Conservation (phyloP, 768 basidiomycete genomes). For the Pisolithus marmoratus region DNA sequence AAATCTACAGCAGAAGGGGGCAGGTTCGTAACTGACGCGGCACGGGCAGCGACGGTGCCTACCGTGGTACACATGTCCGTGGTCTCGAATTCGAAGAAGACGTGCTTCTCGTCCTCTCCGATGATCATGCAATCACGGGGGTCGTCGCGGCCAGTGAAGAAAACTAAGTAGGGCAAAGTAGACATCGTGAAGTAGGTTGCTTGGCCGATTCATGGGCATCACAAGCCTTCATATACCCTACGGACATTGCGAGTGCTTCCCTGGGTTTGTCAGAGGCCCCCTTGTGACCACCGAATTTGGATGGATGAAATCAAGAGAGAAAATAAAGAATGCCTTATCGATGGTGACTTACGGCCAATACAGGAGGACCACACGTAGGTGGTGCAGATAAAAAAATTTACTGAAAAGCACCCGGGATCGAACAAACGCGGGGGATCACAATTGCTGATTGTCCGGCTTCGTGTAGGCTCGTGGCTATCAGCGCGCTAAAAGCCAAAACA, state of each 20-base stretch:
- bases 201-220: not conserved
- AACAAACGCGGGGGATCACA: not conserved
- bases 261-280: constrained; percentile 17
- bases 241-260: constrained; percentile 12
- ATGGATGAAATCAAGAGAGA: constrained; percentile 43
- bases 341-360: constrained; percentile 39
- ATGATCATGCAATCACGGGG: constrained; percentile 64
- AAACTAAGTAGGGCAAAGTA: constrained; percentile 46
- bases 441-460: constrained; percentile 1
- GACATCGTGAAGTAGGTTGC: constrained; percentile 21
- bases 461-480: constrained; percentile 8
- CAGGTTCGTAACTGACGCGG: constrained; percentile 28
- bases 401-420: constrained; percentile 12
- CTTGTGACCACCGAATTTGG: constrained; percentile 44
- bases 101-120: constrained; percentile 51
- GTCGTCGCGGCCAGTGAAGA: constrained; percentile 66
- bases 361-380: constrained; percentile 26
- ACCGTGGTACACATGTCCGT: constrained; percentile 26
- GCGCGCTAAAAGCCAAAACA: constrained; percentile 25
- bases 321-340: constrained; percentile 35
- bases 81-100: constrained; percentile 68
- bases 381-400: constrained; percentile 1
- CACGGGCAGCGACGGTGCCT: constrained; percentile 16
- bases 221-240: constrained; percentile 26
- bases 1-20: constrained; percentile 21